Percentiles rank a stretch among this genome's conserved stretches.
These are phyloP conservation scores for Microbotryum violaceum DNA, from an alignment of 1,284 basidiomycete species.

Conservation along the genomic window DNA sequence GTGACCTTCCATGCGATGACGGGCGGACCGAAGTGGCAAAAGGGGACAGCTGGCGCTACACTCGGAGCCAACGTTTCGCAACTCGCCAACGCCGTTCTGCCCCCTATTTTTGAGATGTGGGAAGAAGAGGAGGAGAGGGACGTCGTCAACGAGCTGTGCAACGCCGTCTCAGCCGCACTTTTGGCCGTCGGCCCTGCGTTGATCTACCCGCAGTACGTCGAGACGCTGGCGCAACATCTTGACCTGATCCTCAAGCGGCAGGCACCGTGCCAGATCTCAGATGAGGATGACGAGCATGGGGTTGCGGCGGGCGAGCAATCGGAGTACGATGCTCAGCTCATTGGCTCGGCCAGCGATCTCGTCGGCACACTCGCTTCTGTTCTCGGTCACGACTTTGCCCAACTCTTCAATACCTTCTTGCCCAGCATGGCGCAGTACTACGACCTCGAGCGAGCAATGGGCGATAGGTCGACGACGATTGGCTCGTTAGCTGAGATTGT, in stretches of 20 bases:
- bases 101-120: conserved; percentile 78
- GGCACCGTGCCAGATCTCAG: conserved; percentile 91
- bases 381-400: conserved; percentile 76
- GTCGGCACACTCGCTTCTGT: conserved; percentile 82
- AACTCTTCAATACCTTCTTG: conserved; percentile 76
- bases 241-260: conserved; percentile 83
- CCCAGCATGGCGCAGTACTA: conserved; percentile 90
- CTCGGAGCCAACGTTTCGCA: conserved; percentile 72
- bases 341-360: conserved; percentile 89
- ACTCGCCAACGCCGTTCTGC: conserved; percentile 68
- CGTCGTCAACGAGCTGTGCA: conserved; percentile 37
- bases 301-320: conserved; percentile 55
- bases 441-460: conserved; percentile 73
- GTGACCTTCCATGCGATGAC: conserved; percentile 88
- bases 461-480: conserved; percentile 87
- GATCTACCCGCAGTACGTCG: conserved; percentile 48
- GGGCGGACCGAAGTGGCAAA: conserved; percentile 69
- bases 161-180: conserved; percentile 35
- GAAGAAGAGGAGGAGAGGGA: conserved; percentile 88
- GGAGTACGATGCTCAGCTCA: conserved; percentile 93
- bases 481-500: conserved; percentile 95
- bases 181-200: conserved; percentile 36
- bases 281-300: conserved; percentile 73
- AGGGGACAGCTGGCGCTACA: conserved; percentile 60
- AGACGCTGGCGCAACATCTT: conserved; percentile 69